phyloP scores from a whole-genome alignment of 1,284 basidiomycete species.

The Cryptococcus depauperatus region DNA sequence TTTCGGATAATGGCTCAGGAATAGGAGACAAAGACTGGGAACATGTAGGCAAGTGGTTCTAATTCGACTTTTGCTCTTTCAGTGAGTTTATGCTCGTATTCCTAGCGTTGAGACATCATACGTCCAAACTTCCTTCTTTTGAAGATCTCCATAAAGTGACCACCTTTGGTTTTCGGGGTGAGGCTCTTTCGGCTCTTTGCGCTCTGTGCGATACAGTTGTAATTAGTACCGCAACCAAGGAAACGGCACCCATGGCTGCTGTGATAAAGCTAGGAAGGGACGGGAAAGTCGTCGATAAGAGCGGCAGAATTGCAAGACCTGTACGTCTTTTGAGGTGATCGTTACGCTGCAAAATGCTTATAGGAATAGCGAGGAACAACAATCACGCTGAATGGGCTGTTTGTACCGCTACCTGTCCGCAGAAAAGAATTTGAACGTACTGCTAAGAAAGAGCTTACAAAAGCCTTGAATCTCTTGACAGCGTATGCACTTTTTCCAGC shows the following conservation, averaged over 20 bases:
- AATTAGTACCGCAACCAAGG: constrained; percentile 64
- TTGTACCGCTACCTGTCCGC: constrained; percentile 77
- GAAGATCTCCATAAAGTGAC: constrained; percentile 64
- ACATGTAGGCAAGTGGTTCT: constrained; percentile 57
- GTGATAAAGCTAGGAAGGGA: constrained; percentile 61
- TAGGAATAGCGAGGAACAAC: constrained; percentile 73
- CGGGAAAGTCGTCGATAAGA: constrained; percentile 53
- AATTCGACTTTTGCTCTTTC: not conserved
- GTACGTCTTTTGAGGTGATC: constrained; percentile 47
- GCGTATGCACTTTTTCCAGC: constrained; percentile 82
- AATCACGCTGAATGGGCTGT: constrained; percentile 64
- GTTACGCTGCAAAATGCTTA: constrained; percentile 2
- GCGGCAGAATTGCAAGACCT: constrained; percentile 62
- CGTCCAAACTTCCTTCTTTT: constrained; percentile 78
- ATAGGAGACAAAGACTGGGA: constrained; percentile 71
- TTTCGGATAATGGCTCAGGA: constrained; percentile 86
- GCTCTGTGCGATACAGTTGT: constrained; percentile 66
- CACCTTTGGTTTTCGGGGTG: constrained; percentile 94
- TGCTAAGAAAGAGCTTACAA: constrained; percentile 80
- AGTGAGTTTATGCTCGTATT: constrained; percentile 1
- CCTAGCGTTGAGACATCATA: constrained; percentile 81
- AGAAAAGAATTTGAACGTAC: constrained; percentile 87
- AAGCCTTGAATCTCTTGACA: constrained; percentile 69
- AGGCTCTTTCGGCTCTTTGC: constrained; percentile 88
- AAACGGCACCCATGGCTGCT: constrained; percentile 66